Evolutionary conservation across 176 grass and related monocot species (phyloP), one percentile per base, ranked within the genome.

Genomic region (Eragrostis nindensis): DNA sequence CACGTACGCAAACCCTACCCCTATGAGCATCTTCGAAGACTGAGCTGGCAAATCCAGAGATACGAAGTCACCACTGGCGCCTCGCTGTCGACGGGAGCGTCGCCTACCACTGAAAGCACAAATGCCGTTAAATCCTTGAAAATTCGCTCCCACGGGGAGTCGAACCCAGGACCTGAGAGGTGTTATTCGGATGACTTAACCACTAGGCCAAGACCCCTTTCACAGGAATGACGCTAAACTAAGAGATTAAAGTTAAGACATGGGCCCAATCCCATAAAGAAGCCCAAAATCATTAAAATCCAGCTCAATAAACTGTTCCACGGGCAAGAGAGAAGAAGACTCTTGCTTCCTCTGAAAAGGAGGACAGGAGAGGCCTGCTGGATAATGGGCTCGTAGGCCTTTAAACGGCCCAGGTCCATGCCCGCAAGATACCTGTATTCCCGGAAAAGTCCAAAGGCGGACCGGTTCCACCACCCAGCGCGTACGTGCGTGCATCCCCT

Each of bases 401-500:
- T 0, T 6, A 0, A 2, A 27, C 59, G n/a, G 19, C 55, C 39
- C 74, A 62, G 17, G 39, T 9, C 17, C 15, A 24, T 30, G 21
- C 45, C 60, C 19, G 4, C 62, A 5, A 5, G 49, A 39, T 27
- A 15, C 11, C 36, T 25, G 52, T 22, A 39, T 66, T 19, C 30
- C 63, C 36, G 47, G 46, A 63, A 61, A 75, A 22, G 60, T 80
- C 61, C 21, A 80, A 44, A 59, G 53, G 29, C 54, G 15, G 77
- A 86, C 78, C 71, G 46, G 2, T 82, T 87, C 76, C 61, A 74
- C 65, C 78, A 76, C 43, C n/a, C 11, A 5, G 38, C 29, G 9
- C 39, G 76, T 66, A 29, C 21, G 19, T 8, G 57, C 57, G 48
- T 80, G 32, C 77, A 11, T 68, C 32, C n/a, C 44, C 77, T 67